Conservation (phyloP, 306 rosid species). For the Inga oerstediana region DNA sequence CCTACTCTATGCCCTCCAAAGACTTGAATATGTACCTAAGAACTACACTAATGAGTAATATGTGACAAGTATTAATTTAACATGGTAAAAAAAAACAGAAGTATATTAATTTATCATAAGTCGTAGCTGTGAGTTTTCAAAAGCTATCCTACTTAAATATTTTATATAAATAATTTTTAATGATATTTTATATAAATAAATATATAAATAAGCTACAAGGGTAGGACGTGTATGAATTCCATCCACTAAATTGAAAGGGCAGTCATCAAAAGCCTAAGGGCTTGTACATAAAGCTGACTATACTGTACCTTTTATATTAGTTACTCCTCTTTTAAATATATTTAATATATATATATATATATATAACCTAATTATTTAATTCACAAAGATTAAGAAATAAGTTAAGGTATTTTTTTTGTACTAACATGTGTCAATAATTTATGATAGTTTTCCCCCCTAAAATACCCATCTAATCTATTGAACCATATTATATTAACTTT, state of each 20-base stretch:
- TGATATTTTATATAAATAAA: not conserved
- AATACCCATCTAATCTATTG: not conserved
- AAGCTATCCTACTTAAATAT: not conserved
- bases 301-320: not conserved
- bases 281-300: slow-evolving; percentile 40
- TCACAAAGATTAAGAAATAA: no score
- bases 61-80: not conserved
- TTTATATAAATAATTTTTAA: not conserved
- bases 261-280: slow-evolving; percentile 37
- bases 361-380: no score
- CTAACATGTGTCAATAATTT: no score
- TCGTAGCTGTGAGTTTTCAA: not conserved
- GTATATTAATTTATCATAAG: not conserved
- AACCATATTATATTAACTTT: no score
- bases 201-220: not conserved
- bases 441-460: no score
- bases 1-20: not conserved
- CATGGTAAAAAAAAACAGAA: no score
- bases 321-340: no score
- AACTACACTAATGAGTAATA: not conserved
- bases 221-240: not conserved
- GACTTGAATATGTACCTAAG: not conserved
- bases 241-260: slow-evolving; percentile 14
- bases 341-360: no score
- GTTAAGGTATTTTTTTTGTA: no score